phyloP scores from a whole-genome alignment of 306 rosid genomes.

The Vigna unguiculata region DNA sequence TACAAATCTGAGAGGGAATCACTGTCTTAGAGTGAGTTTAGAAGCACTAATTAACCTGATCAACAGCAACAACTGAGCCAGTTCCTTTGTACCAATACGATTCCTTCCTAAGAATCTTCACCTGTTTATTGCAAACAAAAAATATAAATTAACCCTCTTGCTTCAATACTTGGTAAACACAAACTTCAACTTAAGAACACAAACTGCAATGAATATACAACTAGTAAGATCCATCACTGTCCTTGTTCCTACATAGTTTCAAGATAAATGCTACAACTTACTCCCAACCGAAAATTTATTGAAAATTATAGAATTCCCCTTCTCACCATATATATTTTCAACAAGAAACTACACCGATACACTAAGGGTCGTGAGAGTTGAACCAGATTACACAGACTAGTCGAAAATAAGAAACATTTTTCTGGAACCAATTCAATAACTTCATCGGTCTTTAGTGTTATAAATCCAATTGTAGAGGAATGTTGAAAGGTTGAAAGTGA shows the following conservation, averaged over 20 bases:
- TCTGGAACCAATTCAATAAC: too few relatives aligned
- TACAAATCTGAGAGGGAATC: neutral
- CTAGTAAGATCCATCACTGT: neutral
- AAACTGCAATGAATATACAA: neutral
- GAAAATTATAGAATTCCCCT: neutral
- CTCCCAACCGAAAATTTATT: neutral
- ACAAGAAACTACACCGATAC: constrained; percentile 7
- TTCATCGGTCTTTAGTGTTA: too few relatives aligned
- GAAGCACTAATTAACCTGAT: constrained; percentile 62
- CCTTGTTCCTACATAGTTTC: neutral
- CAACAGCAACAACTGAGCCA: constrained; percentile 82
- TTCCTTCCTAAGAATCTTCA: constrained; percentile 78
- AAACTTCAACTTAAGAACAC: neutral
- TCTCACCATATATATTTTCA: neutral
- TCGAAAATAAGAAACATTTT: too few relatives aligned
- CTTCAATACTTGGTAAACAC: neutral
- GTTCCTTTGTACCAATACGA: constrained; percentile 80
- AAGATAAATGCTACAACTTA: neutral
- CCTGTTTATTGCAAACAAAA: constrained; percentile 49
- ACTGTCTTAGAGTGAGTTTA: neutral
- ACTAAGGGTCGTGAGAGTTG: neutral
- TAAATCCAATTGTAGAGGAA: too few relatives aligned
- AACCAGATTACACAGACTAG: neutral
- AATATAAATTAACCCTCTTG: constrained; percentile 30
- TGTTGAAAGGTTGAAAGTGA: neutral